Evolutionary conservation across 2,329 filamentous ascomycete genomes (phyloP).

Genomic region (Colletotrichum magnum): DNA sequence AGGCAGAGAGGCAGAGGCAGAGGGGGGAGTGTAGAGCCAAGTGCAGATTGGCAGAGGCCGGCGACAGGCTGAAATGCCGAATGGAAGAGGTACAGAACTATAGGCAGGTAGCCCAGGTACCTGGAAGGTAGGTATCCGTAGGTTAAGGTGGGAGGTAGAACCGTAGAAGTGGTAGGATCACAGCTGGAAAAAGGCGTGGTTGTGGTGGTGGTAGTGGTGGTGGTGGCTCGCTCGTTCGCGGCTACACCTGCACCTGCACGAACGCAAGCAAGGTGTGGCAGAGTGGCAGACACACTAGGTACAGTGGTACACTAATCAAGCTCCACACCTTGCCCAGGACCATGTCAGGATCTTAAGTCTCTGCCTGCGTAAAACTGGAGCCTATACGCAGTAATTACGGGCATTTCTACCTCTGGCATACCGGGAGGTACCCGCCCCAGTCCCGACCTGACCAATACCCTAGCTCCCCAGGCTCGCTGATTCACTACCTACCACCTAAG

Average conservation of each 20-base stretch:
- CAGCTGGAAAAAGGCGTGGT: slow-evolving; percentile 17
- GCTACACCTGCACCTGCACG: slow-evolving; percentile 6
- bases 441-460: slow-evolving; percentile 15
- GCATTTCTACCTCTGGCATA: slow-evolving; percentile 9
- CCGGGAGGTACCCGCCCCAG: slow-evolving; percentile 20
- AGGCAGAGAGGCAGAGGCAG: background rate
- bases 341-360: slow-evolving; percentile 27
- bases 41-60: background rate
- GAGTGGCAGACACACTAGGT: slow-evolving; percentile 2
- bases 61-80: too few relatives aligned
- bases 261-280: slow-evolving; percentile 32
- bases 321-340: slow-evolving; percentile 11
- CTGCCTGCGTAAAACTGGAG: slow-evolving; percentile 24
- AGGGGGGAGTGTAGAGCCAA: background rate
- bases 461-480: background rate
- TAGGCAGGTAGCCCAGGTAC: too few relatives aligned
- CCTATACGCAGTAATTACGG: background rate
- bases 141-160: background rate
- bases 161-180: slow-evolving; percentile 19
- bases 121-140: too few relatives aligned
- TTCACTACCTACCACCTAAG: too few relatives aligned
- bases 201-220: background rate
- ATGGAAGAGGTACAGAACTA: too few relatives aligned
- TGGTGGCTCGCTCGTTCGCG: slow-evolving; percentile 22
- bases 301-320: slow-evolving; percentile 27